Evolutionary conservation across 441 rosid genomes (phyloP).

Genomic region (Gossypium aridum): DNA sequence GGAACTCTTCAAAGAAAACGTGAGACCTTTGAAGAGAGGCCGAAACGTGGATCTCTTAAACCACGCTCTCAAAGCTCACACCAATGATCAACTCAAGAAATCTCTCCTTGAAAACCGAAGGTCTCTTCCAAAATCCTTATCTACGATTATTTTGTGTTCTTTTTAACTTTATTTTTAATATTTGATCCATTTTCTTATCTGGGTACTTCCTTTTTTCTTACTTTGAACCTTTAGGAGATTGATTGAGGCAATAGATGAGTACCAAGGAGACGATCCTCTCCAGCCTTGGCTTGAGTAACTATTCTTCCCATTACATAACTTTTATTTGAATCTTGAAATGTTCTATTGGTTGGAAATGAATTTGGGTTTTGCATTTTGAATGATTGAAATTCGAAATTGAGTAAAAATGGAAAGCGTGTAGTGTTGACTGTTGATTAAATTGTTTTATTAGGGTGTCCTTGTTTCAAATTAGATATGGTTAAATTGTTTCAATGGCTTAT

Average conservation of each 20-base stretch:
- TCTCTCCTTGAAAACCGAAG: slow-evolving; percentile 62
- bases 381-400: background rate
- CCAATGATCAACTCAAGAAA: slow-evolving; percentile 40
- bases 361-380: background rate
- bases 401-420: background rate
- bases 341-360: background rate
- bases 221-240: slow-evolving; percentile 39
- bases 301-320: background rate
- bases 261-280: slow-evolving; percentile 81
- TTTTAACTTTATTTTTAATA: background rate
- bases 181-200: background rate
- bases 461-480: background rate
- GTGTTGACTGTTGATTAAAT: background rate
- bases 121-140: slow-evolving; percentile 18
- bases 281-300: slow-evolving; percentile 77
- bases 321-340: background rate
- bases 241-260: slow-evolving; percentile 63
- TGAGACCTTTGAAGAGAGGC: slow-evolving; percentile 80
- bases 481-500: background rate
- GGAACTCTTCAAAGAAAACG: slow-evolving; percentile 91
- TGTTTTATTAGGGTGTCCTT: background rate
- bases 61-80: slow-evolving; percentile 64
- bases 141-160: background rate
- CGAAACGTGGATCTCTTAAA: slow-evolving; percentile 67
- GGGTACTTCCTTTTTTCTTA: background rate